Percentiles rank a stretch among this genome's conserved stretches.
These are phyloP conservation scores for Barnettozyma siamensis DNA, from an alignment of 805 yeast species.

Conservation along the genomic window DNA sequence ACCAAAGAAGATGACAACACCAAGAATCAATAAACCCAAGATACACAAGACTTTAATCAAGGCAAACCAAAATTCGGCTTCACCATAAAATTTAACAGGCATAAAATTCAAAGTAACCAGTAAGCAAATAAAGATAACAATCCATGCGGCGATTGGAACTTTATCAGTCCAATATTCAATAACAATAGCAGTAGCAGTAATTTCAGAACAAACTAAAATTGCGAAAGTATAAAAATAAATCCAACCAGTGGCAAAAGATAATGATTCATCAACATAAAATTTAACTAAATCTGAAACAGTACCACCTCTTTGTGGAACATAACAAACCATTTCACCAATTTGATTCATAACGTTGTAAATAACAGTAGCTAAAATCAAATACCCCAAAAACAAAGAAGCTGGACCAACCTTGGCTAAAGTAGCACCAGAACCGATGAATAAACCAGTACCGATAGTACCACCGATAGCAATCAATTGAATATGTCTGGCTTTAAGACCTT, in stretches of 20 bases:
- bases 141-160: conserved; percentile 59
- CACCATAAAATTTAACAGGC: conserved; percentile 58
- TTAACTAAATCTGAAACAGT: conserved; percentile 55
- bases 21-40: conserved; percentile 52
- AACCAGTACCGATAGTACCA: conserved; percentile 81
- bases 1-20: conserved; percentile 56
- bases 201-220: conserved; percentile 34
- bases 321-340: conserved; percentile 65
- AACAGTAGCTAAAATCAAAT: conserved; percentile 54
- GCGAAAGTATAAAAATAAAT: conserved; percentile 24
- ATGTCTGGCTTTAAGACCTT: conserved; percentile 53
- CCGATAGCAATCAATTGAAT: conserved; percentile 80
- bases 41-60: conserved; percentile 57
- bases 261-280: conserved; percentile 38
- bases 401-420: conserved; percentile 67
- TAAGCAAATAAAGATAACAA: conserved; percentile 45
- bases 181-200: conserved; percentile 53
- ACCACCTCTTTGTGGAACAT: conserved; percentile 55
- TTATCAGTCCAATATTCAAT: conserved; percentile 50
- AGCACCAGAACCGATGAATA: conserved; percentile 68
- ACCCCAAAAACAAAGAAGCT: conserved; percentile 58
- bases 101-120: conserved; percentile 44
- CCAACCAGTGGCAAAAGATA: conserved; percentile 27
- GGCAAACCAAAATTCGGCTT: conserved; percentile 56
- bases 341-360: conserved; percentile 62